phyloP scores from a whole-genome alignment of 768 basidiomycete genomes.

The Tulasnella sp. region DNA sequence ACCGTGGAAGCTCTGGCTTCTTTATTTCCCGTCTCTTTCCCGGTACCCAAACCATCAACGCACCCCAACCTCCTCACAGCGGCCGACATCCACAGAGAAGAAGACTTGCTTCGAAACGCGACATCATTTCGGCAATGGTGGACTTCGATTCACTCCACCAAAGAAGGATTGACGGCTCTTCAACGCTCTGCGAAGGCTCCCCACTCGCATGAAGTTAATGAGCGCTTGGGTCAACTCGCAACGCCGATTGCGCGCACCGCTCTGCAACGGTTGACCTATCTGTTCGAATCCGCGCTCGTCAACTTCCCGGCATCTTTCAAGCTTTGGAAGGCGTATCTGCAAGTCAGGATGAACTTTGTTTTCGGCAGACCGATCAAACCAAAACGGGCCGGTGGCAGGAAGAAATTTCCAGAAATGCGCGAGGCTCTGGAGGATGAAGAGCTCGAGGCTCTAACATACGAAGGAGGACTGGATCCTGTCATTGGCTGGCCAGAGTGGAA shows the following conservation, averaged over 20 bases:
- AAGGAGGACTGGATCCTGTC: constrained; percentile 70
- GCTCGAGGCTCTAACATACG: constrained; percentile 74
- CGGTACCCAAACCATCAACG: constrained; percentile 69
- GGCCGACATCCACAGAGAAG: constrained; percentile 77
- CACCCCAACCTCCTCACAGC: constrained; percentile 63
- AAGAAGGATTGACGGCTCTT: constrained; percentile 47
- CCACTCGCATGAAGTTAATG: constrained; percentile 38
- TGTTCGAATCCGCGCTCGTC: constrained; percentile 86
- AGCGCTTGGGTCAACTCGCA: constrained; percentile 69
- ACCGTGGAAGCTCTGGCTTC: constrained; percentile 42
- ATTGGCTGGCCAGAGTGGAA: constrained; percentile 98
- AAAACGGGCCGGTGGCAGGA: constrained; percentile 75
- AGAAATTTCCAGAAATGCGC: constrained; percentile 85
- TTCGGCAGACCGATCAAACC: constrained; percentile 61
- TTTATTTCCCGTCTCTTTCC: constrained; percentile 74
- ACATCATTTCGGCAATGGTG: constrained; percentile 90
- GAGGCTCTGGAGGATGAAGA: constrained; percentile 79
- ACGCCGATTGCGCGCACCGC: constrained; percentile 59
- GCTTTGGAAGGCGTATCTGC: constrained; percentile 89
- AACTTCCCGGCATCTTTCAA: constrained; percentile 89
- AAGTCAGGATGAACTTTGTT: constrained; percentile 73
- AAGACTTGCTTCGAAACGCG: constrained; percentile 87
- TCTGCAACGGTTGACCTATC: constrained; percentile 73
- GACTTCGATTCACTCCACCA: constrained; percentile 65
- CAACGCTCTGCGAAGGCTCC: constrained; percentile 44